Evolutionary conservation across 495 filamentous ascomycete genomes (phyloP).

Genomic region (Viridothelium virens): DNA sequence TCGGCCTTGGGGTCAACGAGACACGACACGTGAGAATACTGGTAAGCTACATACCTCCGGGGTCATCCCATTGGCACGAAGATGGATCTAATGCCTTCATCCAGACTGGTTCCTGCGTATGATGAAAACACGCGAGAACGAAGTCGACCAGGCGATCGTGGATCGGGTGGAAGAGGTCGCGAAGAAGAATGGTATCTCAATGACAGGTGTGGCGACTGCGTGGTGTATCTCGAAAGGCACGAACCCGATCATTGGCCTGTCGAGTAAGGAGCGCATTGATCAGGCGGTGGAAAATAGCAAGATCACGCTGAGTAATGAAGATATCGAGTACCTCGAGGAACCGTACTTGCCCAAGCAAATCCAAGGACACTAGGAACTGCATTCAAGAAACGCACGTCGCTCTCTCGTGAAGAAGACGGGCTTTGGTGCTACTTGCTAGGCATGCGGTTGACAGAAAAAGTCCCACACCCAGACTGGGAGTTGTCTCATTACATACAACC

Average conservation of each 20-base stretch:
- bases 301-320: constrained; percentile 31
- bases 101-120: background rate
- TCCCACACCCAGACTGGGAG: too few species aligned
- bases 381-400: background rate
- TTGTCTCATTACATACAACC: too few species aligned
- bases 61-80: too few species aligned
- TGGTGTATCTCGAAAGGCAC: constrained; percentile 29
- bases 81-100: too few species aligned
- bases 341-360: constrained; percentile 30
- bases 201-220: constrained; percentile 18
- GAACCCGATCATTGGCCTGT: constrained; percentile 33
- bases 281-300: constrained; percentile 30
- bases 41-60: background rate
- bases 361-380: constrained; percentile 14
- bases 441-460: too few species aligned
- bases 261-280: constrained; percentile 32
- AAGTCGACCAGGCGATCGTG: constrained; percentile 19
- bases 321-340: constrained; percentile 35
- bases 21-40: background rate
- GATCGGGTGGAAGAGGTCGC: constrained; percentile 22
- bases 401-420: too few species aligned
- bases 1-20: constrained; percentile 20
- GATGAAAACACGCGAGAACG: background rate
- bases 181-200: constrained; percentile 19
- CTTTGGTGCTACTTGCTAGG: too few species aligned